Conservation (phyloP, 2,329 filamentous ascomycete genomes). For the Claviceps arundinis region DNA sequence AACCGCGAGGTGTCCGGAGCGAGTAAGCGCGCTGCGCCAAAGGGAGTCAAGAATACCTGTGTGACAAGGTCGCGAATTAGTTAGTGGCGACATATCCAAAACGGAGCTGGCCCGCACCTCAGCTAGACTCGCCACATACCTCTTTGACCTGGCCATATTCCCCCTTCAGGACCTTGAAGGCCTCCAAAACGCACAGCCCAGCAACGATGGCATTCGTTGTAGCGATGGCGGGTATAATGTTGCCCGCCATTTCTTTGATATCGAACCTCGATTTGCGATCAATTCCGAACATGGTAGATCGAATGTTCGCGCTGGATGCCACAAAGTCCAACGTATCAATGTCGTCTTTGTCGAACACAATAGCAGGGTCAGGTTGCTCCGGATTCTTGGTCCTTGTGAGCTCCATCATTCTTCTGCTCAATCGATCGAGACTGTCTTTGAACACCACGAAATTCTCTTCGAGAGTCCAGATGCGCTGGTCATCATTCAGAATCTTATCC, state of each 20-base stretch:
- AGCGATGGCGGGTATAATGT: constrained; percentile 96
- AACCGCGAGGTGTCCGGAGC: constrained; percentile 40
- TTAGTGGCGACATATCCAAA: constrained; percentile 4
- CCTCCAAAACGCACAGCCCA: constrained; percentile 79
- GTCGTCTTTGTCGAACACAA: constrained; percentile 95
- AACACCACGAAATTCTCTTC: constrained; percentile 80
- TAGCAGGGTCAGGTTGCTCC: constrained; percentile 44
- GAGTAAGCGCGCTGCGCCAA: constrained; percentile 43
- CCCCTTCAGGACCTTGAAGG: constrained; percentile 75
- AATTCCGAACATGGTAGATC: constrained; percentile 81
- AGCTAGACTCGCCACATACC: constrained; percentile 26
- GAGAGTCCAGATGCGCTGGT: constrained; percentile 68
- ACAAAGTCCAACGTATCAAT: constrained; percentile 92
- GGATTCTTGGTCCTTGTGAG: constrained; percentile 38
- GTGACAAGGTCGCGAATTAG: constrained; percentile 2
- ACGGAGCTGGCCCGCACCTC: background rate
- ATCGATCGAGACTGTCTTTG: constrained; percentile 63
- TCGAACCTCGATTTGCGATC: constrained; percentile 84
- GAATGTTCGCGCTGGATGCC: constrained; percentile 75
- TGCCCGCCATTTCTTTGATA: constrained; percentile 97
- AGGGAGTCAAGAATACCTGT: constrained; percentile 66
- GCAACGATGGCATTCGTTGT: constrained; percentile 97
- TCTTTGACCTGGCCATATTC: constrained; percentile 63
- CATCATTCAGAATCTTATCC: constrained; percentile 45
- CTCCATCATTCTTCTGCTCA: constrained; percentile 60